Evolutionary conservation across 1,139 yeast genomes (phyloP).

Genomic region (Nakaseomyces bracarensis): DNA sequence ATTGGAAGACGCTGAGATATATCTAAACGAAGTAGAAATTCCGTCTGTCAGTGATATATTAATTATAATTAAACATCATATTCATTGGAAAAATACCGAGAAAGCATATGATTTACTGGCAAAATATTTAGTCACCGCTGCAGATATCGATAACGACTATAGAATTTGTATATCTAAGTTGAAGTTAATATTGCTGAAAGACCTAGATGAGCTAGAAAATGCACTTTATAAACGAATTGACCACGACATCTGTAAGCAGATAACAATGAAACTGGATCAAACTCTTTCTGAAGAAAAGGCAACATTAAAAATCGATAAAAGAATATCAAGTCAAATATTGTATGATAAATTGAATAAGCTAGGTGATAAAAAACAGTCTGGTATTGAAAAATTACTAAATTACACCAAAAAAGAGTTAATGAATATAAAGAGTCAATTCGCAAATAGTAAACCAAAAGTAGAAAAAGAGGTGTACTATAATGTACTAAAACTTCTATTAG

Average conservation of each 20-base stretch:
- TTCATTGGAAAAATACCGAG: constrained; percentile 14
- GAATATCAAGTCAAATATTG: constrained; percentile 13
- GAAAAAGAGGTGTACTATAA: neutral
- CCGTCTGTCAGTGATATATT: constrained; percentile 20
- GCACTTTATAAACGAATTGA: constrained; percentile 8
- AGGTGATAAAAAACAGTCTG: constrained; percentile 1
- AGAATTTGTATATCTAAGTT: constrained; percentile 10
- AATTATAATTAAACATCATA: constrained; percentile 19
- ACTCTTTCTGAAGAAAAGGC: neutral
- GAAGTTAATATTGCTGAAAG: constrained; percentile 20
- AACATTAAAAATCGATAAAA: constrained; percentile 11
- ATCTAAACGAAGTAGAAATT: constrained; percentile 20
- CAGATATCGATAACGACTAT: constrained; percentile 10
- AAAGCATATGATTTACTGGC: constrained; percentile 16
- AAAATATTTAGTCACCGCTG: constrained; percentile 9
- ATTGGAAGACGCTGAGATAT: constrained; percentile 24
- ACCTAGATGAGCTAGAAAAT: constrained; percentile 15
- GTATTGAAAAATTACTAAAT: neutral
- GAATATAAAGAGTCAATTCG: neutral
- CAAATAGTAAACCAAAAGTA: neutral
- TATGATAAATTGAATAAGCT: constrained; percentile 11
- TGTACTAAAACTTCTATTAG: constrained; percentile 1
- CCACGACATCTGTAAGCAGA: neutral
- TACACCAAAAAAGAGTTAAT: constrained; percentile 9
- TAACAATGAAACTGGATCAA: neutral